Percentiles rank a stretch among this genome's conserved stretches.
Conservation (phyloP, 257 asterid species). For the Marsdenia floribunda region DNA sequence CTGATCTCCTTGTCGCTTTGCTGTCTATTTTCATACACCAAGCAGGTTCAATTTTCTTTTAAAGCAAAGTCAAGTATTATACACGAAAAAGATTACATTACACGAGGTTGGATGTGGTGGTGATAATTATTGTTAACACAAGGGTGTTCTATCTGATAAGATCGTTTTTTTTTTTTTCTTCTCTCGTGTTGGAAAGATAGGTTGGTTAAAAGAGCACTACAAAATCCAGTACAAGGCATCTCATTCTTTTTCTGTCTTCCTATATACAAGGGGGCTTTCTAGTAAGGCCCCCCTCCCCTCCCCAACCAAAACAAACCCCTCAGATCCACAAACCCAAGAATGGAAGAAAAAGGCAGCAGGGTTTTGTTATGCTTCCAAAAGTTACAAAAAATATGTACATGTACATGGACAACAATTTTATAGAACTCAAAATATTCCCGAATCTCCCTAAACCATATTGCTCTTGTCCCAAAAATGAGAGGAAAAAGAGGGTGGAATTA, state of each 20-base stretch:
- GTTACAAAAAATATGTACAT: no score
- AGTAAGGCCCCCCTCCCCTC: neutral
- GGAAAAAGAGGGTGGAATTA: no score
- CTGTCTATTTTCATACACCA: neutral
- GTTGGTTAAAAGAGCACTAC: neutral
- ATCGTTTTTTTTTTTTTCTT: neutral
- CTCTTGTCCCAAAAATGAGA: no score
- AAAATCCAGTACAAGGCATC: neutral
- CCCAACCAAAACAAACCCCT: neutral
- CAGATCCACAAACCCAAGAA: neutral
- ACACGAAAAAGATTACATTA: neutral
- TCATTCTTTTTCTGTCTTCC: neutral
- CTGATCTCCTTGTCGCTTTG: neutral
- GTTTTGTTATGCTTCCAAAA: no score
- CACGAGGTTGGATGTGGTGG: neutral
- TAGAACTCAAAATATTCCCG: no score
- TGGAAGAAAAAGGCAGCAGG: neutral
- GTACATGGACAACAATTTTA: no score
- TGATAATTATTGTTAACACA: no score
- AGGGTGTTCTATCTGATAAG: neutral
- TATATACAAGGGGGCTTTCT: neutral
- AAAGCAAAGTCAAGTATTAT: neutral
- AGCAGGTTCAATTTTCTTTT: neutral
- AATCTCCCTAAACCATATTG: no score
- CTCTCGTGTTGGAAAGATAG: neutral